phyloP scores from a whole-genome alignment of 805 yeast species.

The Metschnikowia matae region DNA sequence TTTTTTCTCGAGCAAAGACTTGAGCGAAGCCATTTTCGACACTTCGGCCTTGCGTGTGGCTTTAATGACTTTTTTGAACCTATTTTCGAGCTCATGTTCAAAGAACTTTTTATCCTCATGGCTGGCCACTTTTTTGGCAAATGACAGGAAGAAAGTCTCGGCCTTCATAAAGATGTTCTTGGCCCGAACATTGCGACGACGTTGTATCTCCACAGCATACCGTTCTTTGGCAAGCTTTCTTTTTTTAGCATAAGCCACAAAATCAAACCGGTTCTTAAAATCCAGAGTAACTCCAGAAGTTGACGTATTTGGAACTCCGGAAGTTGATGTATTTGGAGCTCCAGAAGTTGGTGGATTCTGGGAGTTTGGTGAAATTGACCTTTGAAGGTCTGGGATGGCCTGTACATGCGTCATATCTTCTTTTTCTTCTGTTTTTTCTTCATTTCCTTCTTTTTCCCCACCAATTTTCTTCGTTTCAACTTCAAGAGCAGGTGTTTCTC shows the following conservation, averaged over 20 bases:
- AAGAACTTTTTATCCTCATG: slow-evolving; percentile 22
- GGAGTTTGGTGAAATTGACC: too few species aligned
- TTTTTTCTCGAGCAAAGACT: slow-evolving; percentile 16
- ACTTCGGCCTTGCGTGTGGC: slow-evolving; percentile 28
- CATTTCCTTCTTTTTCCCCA: background rate
- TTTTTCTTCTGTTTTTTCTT: too few species aligned
- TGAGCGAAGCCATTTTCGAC: slow-evolving; percentile 13
- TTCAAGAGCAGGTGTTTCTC: slow-evolving; percentile 3
- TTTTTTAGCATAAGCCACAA: slow-evolving; percentile 52
- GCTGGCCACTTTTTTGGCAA: slow-evolving; percentile 24
- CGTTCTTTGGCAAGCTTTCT: slow-evolving; percentile 38
- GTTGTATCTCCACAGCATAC: slow-evolving; percentile 20
- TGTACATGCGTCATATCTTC: background rate
- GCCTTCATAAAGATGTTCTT: slow-evolving; percentile 35
- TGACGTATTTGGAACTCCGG: too few species aligned
- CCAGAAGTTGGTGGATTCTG: too few species aligned
- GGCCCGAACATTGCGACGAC: slow-evolving; percentile 20
- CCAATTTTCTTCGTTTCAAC: background rate
- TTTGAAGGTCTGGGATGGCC: too few species aligned
- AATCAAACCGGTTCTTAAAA: slow-evolving; percentile 39
- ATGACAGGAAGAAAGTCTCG: slow-evolving; percentile 36
- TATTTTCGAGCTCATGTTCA: slow-evolving; percentile 20
- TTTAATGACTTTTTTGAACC: slow-evolving; percentile 30
- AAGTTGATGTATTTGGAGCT: background rate
- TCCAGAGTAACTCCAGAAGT: background rate